phyloP scores from a whole-genome alignment of 495 filamentous ascomycete species.

The Penicillium egyptiacum region DNA sequence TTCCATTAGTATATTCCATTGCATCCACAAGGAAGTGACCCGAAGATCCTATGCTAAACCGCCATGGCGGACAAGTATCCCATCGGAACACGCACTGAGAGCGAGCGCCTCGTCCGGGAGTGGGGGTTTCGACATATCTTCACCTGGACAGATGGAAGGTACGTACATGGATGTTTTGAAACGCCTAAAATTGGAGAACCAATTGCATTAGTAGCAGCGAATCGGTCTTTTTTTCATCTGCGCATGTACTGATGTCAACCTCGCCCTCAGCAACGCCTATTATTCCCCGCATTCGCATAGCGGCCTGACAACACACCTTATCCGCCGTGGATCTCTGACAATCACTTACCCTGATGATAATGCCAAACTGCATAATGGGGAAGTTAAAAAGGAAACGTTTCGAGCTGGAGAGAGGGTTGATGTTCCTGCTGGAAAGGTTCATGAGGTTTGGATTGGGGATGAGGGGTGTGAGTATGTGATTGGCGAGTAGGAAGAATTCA shows the following conservation, averaged over 20 bases:
- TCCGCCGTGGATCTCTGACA: slow-evolving; percentile 67
- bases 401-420: slow-evolving; percentile 69
- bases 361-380: slow-evolving; percentile 34
- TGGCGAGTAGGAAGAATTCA: slow-evolving; percentile 50
- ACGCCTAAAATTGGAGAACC: neutral
- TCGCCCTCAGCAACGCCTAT: slow-evolving; percentile 56
- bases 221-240: neutral
- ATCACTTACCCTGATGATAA: slow-evolving; percentile 72
- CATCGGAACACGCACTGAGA: slow-evolving; percentile 47
- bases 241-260: neutral
- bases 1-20: neutral
- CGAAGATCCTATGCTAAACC: neutral
- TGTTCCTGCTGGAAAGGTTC: slow-evolving; percentile 66
- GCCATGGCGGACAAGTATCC: slow-evolving; percentile 32
- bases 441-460: slow-evolving; percentile 82
- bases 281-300: slow-evolving; percentile 74
- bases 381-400: slow-evolving; percentile 63
- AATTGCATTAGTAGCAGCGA: neutral
- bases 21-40: neutral
- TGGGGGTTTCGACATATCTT: slow-evolving; percentile 80
- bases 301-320: slow-evolving; percentile 73
- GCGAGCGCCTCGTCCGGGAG: slow-evolving; percentile 64
- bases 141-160: slow-evolving; percentile 78
- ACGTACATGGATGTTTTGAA: slow-evolving; percentile 28
- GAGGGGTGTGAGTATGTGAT: slow-evolving; percentile 85